Conservation (phyloP, 2,329 filamentous ascomycete species). For the Pseudocercospora cruenta region DNA sequence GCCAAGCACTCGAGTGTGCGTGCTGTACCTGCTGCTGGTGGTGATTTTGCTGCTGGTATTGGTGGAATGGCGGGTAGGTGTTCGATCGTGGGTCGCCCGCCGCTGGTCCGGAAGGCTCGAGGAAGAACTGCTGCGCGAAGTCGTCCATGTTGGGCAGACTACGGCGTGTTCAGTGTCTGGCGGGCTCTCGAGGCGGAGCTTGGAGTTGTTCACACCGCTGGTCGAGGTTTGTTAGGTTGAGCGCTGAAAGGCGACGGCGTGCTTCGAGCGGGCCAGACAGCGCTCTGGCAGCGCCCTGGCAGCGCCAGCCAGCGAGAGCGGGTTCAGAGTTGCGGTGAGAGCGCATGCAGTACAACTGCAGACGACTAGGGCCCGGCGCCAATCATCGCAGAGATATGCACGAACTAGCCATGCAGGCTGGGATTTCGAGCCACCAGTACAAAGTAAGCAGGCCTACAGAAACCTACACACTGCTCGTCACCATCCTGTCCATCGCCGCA, state of each 20-base stretch:
- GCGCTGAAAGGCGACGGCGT: conserved; percentile 3
- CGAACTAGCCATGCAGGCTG: conserved; percentile 6
- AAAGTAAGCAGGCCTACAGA: background rate
- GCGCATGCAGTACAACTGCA: conserved; percentile 11
- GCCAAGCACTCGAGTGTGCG: conserved; percentile 19
- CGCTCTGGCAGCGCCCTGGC: conserved; percentile 7
- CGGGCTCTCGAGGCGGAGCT: conserved; percentile 34
- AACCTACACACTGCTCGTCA: conserved; percentile 13
- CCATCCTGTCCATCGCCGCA: conserved; percentile 12
- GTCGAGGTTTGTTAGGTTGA: conserved; percentile 8
- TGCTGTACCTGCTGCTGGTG: conserved; percentile 14
- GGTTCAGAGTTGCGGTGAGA: conserved; percentile 14
- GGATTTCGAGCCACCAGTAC: background rate
- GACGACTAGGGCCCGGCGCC: conserved; percentile 4
- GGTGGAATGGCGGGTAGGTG: conserved; percentile 33
- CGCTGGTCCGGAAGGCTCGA: conserved; percentile 42
- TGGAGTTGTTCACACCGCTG: conserved; percentile 45
- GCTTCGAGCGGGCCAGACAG: conserved; percentile 7
- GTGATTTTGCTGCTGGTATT: conserved; percentile 24
- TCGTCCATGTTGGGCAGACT: conserved; percentile 45
- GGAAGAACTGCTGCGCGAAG: conserved; percentile 44
- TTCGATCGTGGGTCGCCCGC: conserved; percentile 23
- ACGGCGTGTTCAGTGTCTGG: background rate
- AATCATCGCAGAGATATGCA: conserved; percentile 3
- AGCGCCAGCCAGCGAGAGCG: conserved; percentile 3